Evolutionary conservation across 306 rosid genomes (phyloP).

Genomic region (Arachis stenosperma): DNA sequence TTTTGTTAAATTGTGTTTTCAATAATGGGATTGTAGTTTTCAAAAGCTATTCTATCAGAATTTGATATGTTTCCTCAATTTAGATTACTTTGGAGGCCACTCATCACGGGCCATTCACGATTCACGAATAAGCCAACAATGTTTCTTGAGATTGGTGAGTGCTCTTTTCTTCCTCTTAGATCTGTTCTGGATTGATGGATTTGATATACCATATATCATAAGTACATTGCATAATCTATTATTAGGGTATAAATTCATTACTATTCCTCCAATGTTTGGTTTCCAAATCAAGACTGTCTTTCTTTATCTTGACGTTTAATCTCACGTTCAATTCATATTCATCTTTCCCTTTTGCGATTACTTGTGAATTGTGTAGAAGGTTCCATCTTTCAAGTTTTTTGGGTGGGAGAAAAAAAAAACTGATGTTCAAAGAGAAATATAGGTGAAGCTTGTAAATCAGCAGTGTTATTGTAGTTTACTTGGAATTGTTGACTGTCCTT

Average conservation of each 20-base stretch:
- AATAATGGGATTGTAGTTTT: neutral
- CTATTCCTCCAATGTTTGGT: slow-evolving; percentile 14
- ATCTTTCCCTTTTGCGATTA: neutral
- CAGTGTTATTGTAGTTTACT: neutral
- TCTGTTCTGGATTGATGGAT: slow-evolving; percentile 21
- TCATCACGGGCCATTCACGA: slow-evolving; percentile 98
- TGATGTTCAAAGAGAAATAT: too few relatives aligned
- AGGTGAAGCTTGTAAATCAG: neutral
- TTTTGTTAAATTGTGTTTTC: slow-evolving; percentile 15
- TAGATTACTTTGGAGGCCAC: slow-evolving; percentile 96
- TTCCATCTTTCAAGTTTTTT: too few relatives aligned
- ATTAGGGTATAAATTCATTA: slow-evolving; percentile 2
- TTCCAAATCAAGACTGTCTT: neutral
- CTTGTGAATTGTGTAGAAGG: neutral
- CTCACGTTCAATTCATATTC: slow-evolving; percentile 7
- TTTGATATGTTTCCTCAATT: slow-evolving; percentile 39
- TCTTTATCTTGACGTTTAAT: neutral
- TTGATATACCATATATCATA: slow-evolving; percentile 8
- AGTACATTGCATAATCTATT: slow-evolving; percentile 13
- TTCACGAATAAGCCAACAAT: slow-evolving; percentile 73
- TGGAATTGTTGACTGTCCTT: neutral
- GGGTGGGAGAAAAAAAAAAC: too few relatives aligned
- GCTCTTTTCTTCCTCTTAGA: slow-evolving; percentile 24
- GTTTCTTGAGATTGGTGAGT: slow-evolving; percentile 93
- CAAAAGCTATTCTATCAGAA: neutral